Evolutionary conservation across 2,329 filamentous ascomycete genomes (phyloP).

Genomic region (Bretziella fagacearum): DNA sequence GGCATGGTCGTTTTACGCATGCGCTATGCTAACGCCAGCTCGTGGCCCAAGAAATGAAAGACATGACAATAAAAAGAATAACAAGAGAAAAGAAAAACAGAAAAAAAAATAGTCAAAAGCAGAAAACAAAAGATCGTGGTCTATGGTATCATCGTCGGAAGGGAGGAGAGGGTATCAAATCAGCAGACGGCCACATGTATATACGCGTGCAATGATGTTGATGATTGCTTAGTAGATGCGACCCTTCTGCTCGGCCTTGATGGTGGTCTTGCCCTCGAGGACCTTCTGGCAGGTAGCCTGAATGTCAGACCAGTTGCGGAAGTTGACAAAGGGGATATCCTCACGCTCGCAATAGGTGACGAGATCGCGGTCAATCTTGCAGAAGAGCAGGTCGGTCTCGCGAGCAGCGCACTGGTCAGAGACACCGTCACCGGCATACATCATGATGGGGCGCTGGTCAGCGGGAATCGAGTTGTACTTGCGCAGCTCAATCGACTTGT

Average conservation of each 20-base stretch:
- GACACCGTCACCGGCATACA: conserved; percentile 91
- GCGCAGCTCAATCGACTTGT: conserved; percentile 83
- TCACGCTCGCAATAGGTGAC: conserved; percentile 74
- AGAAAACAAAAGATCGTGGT: conserved; percentile 6
- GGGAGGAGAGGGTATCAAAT: neutral
- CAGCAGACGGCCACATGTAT: neutral
- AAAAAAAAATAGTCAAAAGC: neutral
- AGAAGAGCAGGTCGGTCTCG: conserved; percentile 86
- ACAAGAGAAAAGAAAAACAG: neutral
- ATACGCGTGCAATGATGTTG: conserved; percentile 2
- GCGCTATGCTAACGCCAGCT: conserved; percentile 14
- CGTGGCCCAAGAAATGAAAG: neutral
- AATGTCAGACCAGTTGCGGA: conserved; percentile 71
- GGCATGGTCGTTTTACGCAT: conserved; percentile 11
- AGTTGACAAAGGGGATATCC: conserved; percentile 73
- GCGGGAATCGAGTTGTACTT: conserved; percentile 63
- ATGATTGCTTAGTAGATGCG: conserved; percentile 16
- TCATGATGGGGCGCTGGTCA: conserved; percentile 55
- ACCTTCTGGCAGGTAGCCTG: conserved; percentile 61
- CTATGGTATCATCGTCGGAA: conserved; percentile 9
- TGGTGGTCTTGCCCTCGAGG: conserved; percentile 50
- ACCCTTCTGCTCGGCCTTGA: conserved; percentile 49
- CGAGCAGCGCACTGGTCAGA: conserved; percentile 81
- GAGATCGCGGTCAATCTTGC: conserved; percentile 70
- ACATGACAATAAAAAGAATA: conserved; percentile 6